Conservation (phyloP, 2,329 filamentous ascomycete species). For the Pseudocercospora fuligena region DNA sequence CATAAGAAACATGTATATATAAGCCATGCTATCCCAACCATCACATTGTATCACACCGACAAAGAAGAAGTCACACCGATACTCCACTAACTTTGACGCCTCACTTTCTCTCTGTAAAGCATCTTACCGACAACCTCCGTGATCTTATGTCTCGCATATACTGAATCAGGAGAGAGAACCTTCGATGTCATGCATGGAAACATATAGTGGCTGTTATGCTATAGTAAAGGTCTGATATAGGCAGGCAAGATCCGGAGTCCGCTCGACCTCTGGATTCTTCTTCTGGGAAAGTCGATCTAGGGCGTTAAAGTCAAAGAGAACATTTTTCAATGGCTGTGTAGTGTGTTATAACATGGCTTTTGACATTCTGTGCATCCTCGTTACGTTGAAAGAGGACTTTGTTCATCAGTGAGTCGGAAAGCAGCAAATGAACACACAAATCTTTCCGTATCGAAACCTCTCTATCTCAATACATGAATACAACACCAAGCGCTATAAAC, state of each 20-base stretch:
- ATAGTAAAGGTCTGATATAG: neutral
- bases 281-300: neutral
- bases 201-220: neutral
- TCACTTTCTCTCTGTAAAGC: neutral
- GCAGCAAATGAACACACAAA: neutral
- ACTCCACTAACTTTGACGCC: neutral
- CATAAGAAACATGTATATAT: neutral
- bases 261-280: neutral
- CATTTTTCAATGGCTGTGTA: no score
- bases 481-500: neutral
- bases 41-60: neutral
- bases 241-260: neutral
- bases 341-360: no score
- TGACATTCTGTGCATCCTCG: no score
- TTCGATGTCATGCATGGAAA: neutral
- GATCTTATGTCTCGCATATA: neutral
- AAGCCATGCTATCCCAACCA: neutral
- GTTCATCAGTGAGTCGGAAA: no score
- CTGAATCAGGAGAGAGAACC: neutral
- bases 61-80: no score
- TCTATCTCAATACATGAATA: neutral
- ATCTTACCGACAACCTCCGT: neutral
- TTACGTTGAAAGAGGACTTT: no score
- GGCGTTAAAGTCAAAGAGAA: no score
- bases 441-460: neutral